Evolutionary conservation across 129 eudicot species (phyloP).

Genomic region (Solidago caesia): DNA sequence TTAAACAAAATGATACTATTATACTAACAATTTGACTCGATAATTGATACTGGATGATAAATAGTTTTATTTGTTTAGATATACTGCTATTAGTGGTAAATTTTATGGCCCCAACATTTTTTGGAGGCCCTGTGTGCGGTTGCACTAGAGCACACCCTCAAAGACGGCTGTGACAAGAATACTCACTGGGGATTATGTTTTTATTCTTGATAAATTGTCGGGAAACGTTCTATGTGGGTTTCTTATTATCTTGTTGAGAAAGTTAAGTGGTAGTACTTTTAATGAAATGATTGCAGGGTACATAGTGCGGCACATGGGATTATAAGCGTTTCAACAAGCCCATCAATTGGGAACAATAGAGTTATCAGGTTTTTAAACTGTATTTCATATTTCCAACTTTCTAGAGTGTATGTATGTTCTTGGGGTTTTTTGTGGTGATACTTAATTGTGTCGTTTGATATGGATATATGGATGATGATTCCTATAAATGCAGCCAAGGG

Average conservation of each 20-base stretch:
- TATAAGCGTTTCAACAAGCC: slow-evolving; percentile 55
- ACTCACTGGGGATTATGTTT: not conserved
- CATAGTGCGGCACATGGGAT: slow-evolving; percentile 93
- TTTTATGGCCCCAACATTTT: too few relatives aligned
- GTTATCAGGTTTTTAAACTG: slow-evolving; percentile 52
- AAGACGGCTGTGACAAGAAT: not conserved
- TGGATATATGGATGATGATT: slow-evolving; percentile 1
- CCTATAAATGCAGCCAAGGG: slow-evolving; percentile 58
- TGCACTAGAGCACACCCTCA: too few relatives aligned
- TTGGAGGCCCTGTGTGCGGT: too few relatives aligned
- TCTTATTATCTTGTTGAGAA: not conserved
- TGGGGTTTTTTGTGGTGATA: slow-evolving; percentile 12
- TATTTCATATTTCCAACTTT: not conserved
- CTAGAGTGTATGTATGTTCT: not conserved
- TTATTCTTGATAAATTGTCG: not conserved
- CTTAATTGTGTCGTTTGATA: slow-evolving; percentile 13
- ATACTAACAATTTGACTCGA: too few relatives aligned
- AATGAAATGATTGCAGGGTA: slow-evolving; percentile 42
- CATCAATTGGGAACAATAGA: slow-evolving; percentile 54
- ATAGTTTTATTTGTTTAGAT: too few relatives aligned
- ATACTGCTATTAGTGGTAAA: too few relatives aligned
- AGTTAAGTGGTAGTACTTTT: not conserved
- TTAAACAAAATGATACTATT: too few relatives aligned
- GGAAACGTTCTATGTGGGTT: not conserved
- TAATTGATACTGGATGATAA: too few relatives aligned